Base-by-base conservation (phyloP, 306 rosid genomes). In the Vicia villosa region DNA sequence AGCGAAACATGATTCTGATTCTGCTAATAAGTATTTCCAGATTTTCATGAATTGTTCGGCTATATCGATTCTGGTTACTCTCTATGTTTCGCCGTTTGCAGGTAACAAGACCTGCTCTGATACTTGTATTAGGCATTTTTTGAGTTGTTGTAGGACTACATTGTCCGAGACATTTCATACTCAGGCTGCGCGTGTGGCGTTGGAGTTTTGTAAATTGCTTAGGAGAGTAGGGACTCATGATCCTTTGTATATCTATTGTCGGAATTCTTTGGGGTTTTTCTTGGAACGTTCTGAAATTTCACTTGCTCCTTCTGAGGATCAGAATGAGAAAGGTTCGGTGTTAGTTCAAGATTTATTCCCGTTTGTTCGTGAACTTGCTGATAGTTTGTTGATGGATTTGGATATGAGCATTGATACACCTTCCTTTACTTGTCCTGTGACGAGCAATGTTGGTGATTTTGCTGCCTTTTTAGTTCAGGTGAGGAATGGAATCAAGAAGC, bases 121-220 rank as follows among this genome's bases (percentile, higher is more conserved):
- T 16, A 57, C 38, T 38, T 79, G 81, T 36, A 73, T 93, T 70
- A 90, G 75, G 82, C 86, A 82, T 83, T 90, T 93, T 40, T 49
- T 93, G 73, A 76, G n/a, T 75, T 69, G 77, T 20, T 77, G 86
- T 58, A 78, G 80, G 15, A 72, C 24, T 43, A 49, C 81, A 14
- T 70, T 85, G 73, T 62, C 88, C 2, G 78, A 81, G 70, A 26
- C 59, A 5, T 66, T 82, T 72, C 82, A 79, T 26, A 68, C 71
- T 49, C 83, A 80, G 66, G 89, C 90, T 11, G 92, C 90, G 0
- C 75, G 72, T 36, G 83, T 87, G 30, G 86, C 83, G 26, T 75
- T 94, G 70, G 96, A 90, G 78, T 87, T 94, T 58, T 90, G 97
- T 82, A 94, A 81, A 79, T 80, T 85, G 77, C 96, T 94, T 63